These are phyloP conservation scores for Daedaleopsis sinensis DNA, from an alignment of 768 basidiomycete species.

Conservation along the genomic window DNA sequence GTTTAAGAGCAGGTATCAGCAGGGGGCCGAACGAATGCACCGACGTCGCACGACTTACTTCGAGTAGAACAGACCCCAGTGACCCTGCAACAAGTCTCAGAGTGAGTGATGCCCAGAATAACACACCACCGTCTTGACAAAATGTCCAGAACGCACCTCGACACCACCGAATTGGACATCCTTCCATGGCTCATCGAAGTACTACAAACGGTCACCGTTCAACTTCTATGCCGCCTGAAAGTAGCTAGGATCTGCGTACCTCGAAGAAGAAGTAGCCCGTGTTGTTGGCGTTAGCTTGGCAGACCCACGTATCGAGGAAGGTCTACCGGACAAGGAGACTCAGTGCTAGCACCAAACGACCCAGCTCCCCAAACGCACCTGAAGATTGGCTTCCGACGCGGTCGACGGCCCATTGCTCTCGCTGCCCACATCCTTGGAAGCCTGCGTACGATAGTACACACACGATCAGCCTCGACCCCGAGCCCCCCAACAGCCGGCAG, in stretches of 20 bases:
- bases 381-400: constrained; percentile 64
- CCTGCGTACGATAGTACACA: constrained; percentile 11
- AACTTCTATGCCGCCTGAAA: no score
- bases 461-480: background rate
- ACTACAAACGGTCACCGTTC: constrained; percentile 43
- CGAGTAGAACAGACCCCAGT: constrained; percentile 69
- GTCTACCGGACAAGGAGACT: constrained; percentile 41
- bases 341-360: background rate
- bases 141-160: constrained; percentile 14
- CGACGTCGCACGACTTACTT: constrained; percentile 42
- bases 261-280: constrained; percentile 92
- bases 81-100: constrained; percentile 36
- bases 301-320: constrained; percentile 88
- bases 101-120: background rate
- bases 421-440: constrained; percentile 58
- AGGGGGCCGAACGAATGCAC: background rate
- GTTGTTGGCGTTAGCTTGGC: constrained; percentile 79
- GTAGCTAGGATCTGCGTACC: constrained; percentile 43
- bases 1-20: constrained; percentile 8
- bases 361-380: constrained; percentile 6
- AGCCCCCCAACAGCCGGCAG: background rate
- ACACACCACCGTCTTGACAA: no score
- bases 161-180: constrained; percentile 77
- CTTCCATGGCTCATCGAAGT: constrained; percentile 67
- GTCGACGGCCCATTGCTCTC: constrained; percentile 68